Base-by-base conservation (phyloP, 23 red algal species). In the Rhodosorus marinus region DNA sequence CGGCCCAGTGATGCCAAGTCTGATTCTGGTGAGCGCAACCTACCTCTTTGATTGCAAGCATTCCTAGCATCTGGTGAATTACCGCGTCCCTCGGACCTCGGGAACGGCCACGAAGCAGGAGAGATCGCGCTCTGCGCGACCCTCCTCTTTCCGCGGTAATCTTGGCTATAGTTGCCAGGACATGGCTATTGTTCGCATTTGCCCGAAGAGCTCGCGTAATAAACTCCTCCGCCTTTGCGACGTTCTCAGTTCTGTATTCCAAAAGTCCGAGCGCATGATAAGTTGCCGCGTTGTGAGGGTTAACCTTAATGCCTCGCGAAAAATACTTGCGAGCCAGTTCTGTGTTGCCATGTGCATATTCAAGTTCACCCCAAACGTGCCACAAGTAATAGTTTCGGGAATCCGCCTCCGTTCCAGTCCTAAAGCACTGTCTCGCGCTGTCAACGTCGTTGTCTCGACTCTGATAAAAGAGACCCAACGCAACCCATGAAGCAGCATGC, bases 401-500 rank as follows among this genome's bases (percentile, higher is more conserved):
- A 29, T 63, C 47, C 17, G 51, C 74, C 52, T 67, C 51, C 1
- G 50, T 68, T 8, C 52, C 86, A 0, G 32, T 34, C 24, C 31
- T 35, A 38, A 82, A 45, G 9, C 46, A 55, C 20, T 26, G 35
- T 0, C 74, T 36, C 6, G 86, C 74, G 0, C 31, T 30, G 2
- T 9, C 5, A 23, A 50, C n/a, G 56, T 93, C 67, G 20, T 51
- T 8, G 2, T 33, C 64, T 8, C 58, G 8, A 14, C 58, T 36
- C 14, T 40, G 58, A n/a, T 93, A 51, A 57, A 79, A 70, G 49
- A 93, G 17, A 2, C 55, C 69, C 9, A 82, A 57, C 47, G 86
- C 67, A 1, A 93, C 86, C 69, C 67, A 75, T n/a, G 75, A 59
- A 1, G 86, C 35, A 5, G 59, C 54, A 28, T 93, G 86, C 15